Percentiles rank a stretch among this genome's conserved stretches.
phyloP scores from a whole-genome alignment of 1,139 yeast genomes.

The Blastobotrys capitulatus region DNA sequence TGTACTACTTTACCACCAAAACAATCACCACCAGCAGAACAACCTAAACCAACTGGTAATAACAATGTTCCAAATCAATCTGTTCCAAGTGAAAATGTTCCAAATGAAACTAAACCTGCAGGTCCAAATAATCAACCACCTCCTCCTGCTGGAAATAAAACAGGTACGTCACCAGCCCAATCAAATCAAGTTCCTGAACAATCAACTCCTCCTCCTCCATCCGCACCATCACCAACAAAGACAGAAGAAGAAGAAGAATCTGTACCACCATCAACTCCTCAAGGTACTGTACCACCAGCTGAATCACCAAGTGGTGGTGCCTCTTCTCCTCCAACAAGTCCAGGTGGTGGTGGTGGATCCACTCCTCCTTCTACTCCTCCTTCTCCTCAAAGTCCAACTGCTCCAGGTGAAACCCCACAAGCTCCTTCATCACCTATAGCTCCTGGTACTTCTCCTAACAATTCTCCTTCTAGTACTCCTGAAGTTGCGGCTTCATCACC shows the following conservation, averaged over 20 bases:
- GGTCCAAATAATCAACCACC: background rate
- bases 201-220: background rate
- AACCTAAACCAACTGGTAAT: background rate
- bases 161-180: too few relatives aligned
- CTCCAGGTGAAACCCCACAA: slow-evolving; percentile 1
- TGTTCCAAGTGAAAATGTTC: background rate
- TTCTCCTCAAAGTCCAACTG: background rate
- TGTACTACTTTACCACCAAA: slow-evolving; percentile 4
- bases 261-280: background rate
- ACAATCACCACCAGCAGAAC: background rate
- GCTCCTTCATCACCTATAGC: background rate
- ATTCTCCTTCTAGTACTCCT: background rate
- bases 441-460: background rate
- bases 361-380: background rate
- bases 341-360: background rate
- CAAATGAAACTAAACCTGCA: background rate
- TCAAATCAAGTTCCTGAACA: background rate
- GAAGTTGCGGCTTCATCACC: background rate
- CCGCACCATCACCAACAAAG: background rate
- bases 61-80: background rate
- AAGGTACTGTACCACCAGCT: background rate
- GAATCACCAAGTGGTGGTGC: background rate
- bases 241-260: background rate
- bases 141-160: background rate
- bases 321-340: background rate